phyloP scores from a whole-genome alignment of 192 early-diverging fungal genomes.

The Funneliformis mosseae region DNA sequence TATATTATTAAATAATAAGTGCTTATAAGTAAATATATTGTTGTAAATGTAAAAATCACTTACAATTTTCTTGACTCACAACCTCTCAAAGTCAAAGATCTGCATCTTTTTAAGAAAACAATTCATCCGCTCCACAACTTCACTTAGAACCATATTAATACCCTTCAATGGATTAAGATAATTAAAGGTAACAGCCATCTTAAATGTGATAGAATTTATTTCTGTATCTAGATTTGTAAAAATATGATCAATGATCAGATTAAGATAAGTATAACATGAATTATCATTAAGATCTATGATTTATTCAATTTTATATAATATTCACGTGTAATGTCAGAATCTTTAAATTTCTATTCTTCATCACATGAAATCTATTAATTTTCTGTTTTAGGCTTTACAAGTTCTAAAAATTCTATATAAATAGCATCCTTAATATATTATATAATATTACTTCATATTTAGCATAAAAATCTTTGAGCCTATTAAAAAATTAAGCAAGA shows the following conservation, averaged over 20 bases:
- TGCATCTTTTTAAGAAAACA: too few species aligned
- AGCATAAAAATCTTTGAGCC: neutral
- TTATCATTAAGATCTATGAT: too few species aligned
- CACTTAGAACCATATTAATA: too few species aligned
- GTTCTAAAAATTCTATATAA: neutral
- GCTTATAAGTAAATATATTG: too few species aligned
- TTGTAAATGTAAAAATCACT: too few species aligned
- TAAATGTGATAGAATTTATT: neutral
- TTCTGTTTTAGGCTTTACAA: conserved; percentile 4
- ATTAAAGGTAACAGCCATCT: neutral
- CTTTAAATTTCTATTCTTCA: neutral
- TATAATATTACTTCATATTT: neutral
- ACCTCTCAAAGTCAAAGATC: too few species aligned
- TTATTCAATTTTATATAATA: too few species aligned
- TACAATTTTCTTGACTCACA: too few species aligned
- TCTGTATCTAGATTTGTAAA: neutral
- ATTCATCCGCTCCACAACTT: too few species aligned
- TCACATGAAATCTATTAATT: neutral
- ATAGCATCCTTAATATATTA: neutral
- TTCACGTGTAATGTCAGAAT: neutral
- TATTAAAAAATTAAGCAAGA: neutral
- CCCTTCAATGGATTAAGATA: too few species aligned
- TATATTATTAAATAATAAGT: too few species aligned
- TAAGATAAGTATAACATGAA: conserved; percentile 1
- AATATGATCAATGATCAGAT: neutral